Base-by-base conservation (phyloP, 768 basidiomycete genomes). In the Leucocoprinus birnbaumii region DNA sequence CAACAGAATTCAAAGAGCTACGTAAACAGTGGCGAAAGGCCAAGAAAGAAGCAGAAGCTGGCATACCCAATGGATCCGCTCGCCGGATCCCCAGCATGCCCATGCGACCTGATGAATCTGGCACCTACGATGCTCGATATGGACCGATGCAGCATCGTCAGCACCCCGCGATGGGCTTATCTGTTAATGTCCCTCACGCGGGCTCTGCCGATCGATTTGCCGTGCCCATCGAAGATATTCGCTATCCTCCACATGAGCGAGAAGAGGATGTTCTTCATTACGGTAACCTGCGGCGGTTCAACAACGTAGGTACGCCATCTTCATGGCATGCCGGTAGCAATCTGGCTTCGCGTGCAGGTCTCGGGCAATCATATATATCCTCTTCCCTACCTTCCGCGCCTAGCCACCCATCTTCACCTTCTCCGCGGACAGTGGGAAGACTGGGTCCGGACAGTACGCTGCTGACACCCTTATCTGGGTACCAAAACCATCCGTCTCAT, bases 11-110 rank as follows among this genome's bases (percentile, higher is more conserved):
- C 80, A 98, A 96, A 66, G 96, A 98, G 66, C 84, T 98, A 63
- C 86, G 96, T 54, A 98, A 95, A 70, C 88, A 89, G 62, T 97
- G 96, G 94, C 86, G 94, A 40, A 92, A 92, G 74, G 82, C 85
- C 61, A 97, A 95, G 76, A 94, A 95, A 70, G 91, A 93, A 64
- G 66, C 73, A 16, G 75, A 71, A 57, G 62, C 62, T 11, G 62
- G 63, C 21, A 56, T 63, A 56, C 64, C 66, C 14, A 58, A 71
- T 55, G 53, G 56, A 24, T 49, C 50, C 26, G 55, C 54, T 56
- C 60, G 60, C 19, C 74, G 73, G 58, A 65, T 71, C 49, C 61
- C 63, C 26, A 70, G 62, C 56, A 62, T 71, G 37, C 37, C 37
- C 58, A 67, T 61, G 58, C 45, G 59, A 48, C 66, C 64, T 56